Base-by-base conservation (phyloP, 805 yeast genomes). In the Phaffomyces opuntiae region DNA sequence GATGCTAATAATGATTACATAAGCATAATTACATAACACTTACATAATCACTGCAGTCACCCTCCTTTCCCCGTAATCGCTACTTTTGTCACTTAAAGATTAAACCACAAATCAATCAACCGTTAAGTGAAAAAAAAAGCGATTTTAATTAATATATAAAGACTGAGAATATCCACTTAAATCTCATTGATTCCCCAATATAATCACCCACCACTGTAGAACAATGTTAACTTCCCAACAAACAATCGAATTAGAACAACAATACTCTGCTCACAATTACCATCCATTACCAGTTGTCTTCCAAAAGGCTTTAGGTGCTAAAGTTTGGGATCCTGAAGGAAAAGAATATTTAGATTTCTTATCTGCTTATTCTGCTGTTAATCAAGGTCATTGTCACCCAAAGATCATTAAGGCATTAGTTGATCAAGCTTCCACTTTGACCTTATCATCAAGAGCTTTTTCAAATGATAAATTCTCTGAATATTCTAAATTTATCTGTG, bases 301-400 rank as follows among this genome's bases (percentile, higher is more conserved):
- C 68, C 75, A 85, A 59, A 81, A 75, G 59, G 98, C 96, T 14
- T 53, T 64, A 49, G 98, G 98, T 42, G 96, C 96, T 26, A 83
- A 87, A 53, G 96, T 91, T 21, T 91, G 96, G 96, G 98, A 91
- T 65, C 96, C 97, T 8, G 98, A 91, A 68, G 97, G 96, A 53
- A 87, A 83, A 36, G 90, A 89, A 63, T 91, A 90, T 66, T 71
- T 91, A 53, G 98, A 91, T 66, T 91, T 91, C 62, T 70, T 91
- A 49, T 84, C 95, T 16, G 97, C 97, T 12, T 91, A 91, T 68
- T 88, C 96, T 26, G 98, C 98, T 6, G 96, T 91, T 32, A 91
- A 91, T 72, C 97, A 91, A 68, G 98, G 98, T 49, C 98, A 91
- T 65, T 90, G 97, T 65, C 98, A 91, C 65, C 97, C 98, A 46